A percentile compares a stretch with the other conserved stretches of the same genome.
Conservation (phyloP, 345 rosid species). For the Limnanthes douglasii region DNA sequence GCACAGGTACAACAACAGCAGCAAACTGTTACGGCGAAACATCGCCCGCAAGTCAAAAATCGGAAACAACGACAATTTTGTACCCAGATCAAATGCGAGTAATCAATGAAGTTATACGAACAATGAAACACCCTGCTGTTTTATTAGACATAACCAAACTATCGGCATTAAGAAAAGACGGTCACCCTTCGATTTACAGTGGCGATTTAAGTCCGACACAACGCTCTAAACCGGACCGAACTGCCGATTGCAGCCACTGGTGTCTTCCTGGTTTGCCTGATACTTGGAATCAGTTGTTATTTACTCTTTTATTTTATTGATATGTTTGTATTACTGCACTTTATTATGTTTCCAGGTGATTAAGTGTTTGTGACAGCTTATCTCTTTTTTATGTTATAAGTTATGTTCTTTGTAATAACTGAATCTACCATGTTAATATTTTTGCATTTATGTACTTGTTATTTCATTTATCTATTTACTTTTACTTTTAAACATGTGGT, state of each 20-base stretch:
- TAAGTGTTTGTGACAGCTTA: too few relatives aligned
- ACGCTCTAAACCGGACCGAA: conserved; percentile 44
- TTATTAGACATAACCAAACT: conserved; percentile 80
- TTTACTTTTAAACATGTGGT: too few relatives aligned
- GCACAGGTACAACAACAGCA: too few relatives aligned
- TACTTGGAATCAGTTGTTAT: conserved; percentile 81
- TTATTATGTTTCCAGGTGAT: too few relatives aligned
- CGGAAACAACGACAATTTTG: conserved; percentile 27
- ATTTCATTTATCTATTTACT: too few relatives aligned
- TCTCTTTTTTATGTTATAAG: too few relatives aligned
- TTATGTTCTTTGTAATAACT: too few relatives aligned
- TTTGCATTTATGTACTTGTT: too few relatives aligned
- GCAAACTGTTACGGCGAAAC: conserved; percentile 93
- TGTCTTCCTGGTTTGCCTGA: conserved; percentile 98
- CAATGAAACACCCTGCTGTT: conserved; percentile 47
- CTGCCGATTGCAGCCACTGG: conserved; percentile 99
- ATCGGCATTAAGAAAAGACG: conserved; percentile 78
- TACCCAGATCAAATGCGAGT: conserved; percentile 67
- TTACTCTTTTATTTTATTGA: conserved; percentile 49
- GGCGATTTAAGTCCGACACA: conserved; percentile 57
- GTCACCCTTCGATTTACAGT: conserved; percentile 85
- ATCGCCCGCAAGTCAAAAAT: conserved; percentile 26
- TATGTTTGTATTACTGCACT: too few relatives aligned
- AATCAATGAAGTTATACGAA: conserved; percentile 38
- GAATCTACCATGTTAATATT: too few relatives aligned